These are phyloP conservation scores for Daldinia grandis DNA, from an alignment of 495 filamentous ascomycete species.

Conservation along the genomic window DNA sequence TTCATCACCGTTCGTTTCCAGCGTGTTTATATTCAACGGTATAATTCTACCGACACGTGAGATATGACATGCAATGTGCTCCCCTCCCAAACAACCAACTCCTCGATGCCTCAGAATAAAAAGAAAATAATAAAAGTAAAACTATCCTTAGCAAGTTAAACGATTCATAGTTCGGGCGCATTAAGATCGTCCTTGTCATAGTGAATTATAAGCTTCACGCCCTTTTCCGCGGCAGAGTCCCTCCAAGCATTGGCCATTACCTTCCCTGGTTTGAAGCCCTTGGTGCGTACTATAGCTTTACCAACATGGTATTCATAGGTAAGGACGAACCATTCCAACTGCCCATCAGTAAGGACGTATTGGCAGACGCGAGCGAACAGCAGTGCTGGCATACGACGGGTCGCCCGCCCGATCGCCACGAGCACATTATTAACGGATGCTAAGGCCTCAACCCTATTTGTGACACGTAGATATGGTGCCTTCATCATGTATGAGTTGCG, in stretches of 20 bases:
- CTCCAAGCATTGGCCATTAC: slow-evolving; percentile 21
- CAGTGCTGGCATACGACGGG: slow-evolving; percentile 28
- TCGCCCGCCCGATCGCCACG: slow-evolving; percentile 22
- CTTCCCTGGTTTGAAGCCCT: slow-evolving; percentile 25
- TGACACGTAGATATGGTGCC: slow-evolving; percentile 31
- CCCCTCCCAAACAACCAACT: not conserved
- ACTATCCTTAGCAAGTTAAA: not conserved
- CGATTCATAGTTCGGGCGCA: slow-evolving; percentile 17
- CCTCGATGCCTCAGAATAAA: not conserved
- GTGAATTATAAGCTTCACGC: slow-evolving; percentile 7
- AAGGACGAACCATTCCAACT: slow-evolving; percentile 37
- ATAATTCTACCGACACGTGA: no score
- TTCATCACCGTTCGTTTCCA: no score
- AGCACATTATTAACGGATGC: slow-evolving; percentile 20
- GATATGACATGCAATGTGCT: no score
- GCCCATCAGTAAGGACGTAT: slow-evolving; percentile 33
- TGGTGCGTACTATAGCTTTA: slow-evolving; percentile 7
- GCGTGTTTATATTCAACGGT: no score
- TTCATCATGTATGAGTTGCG: slow-evolving; percentile 43
- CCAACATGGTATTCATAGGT: slow-evolving; percentile 21
- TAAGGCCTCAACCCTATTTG: slow-evolving; percentile 26
- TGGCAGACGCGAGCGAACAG: slow-evolving; percentile 32
- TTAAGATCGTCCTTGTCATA: slow-evolving; percentile 13
- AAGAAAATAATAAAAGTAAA: no score
- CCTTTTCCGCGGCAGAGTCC: slow-evolving; percentile 3